Base-by-base conservation (phyloP, 2,329 filamentous ascomycete genomes). In the Sporothrix sp. region DNA sequence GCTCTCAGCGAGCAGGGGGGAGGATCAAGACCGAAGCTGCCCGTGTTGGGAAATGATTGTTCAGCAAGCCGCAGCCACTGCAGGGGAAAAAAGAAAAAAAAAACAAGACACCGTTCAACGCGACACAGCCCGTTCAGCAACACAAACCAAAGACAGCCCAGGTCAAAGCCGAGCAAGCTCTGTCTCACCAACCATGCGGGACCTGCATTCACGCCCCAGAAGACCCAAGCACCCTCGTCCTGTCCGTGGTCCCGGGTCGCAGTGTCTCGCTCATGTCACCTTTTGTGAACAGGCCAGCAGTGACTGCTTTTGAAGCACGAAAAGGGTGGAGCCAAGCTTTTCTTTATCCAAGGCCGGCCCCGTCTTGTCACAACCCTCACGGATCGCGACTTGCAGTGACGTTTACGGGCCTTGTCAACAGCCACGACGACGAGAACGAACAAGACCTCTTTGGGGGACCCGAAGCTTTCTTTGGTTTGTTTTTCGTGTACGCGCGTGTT, bases 11-110 rank as follows among this genome's bases (percentile, higher is more conserved):
- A 20, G 40, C 40, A 43, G 40, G 40, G 40, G 40, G 25, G 25
- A 27, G 1, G 40, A 32, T 16, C 7, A 11, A 23, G 14, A 36
- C 6, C 30, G 13, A 16, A 36, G 32, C 43, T 27, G 3, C 32
- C 27, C 21, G 20, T 46, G 36, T 46, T 46, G 28, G 21, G 43
- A 46, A 36, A 46, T 46, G 43, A 46, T 46, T 32, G 36, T n/a
- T 14, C 43, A 28, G 4, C 20, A 18, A 43, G 39, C n/a, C 11
- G 6, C 25, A 28, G 25, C n/a, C 14, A 27, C 39, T 28, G 39
- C 39, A n/a, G 25, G 25, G n/a, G 30, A n/a, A 18, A 16, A 28
- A 32, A 30, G 11, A 50, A 23, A 33, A 35, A 20, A 20, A 11
- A 21, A 18, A 35, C 48, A 35, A 36, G 18, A 43, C 21, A 9